These are phyloP conservation scores for Phytophthora tubulina DNA, from an alignment of 352 stramenopile species.

Conservation along the genomic window DNA sequence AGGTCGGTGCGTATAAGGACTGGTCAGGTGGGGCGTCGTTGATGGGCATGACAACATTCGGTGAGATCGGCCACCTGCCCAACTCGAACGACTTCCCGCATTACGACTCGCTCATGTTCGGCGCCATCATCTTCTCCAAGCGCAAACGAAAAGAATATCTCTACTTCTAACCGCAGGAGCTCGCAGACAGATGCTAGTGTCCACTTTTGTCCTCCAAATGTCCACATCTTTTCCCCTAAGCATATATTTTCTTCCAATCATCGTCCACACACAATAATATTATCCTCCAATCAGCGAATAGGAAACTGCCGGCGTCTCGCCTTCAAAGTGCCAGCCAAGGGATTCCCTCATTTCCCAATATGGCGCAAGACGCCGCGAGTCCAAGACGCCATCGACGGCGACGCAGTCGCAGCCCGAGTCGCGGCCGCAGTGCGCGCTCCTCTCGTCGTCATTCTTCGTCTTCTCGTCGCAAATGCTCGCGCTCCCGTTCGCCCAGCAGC, in stretches of 20 bases:
- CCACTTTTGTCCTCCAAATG: conserved; percentile 31
- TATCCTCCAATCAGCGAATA: conserved; percentile 35
- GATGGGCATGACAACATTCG: conserved; percentile 91
- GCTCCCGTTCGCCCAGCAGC: conserved; percentile 38
- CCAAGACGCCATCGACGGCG: conserved; percentile 45
- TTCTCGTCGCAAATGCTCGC: conserved; percentile 39
- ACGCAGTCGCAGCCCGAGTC: conserved; percentile 45
- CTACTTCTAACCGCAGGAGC: conserved; percentile 49
- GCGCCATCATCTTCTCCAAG: conserved; percentile 89
- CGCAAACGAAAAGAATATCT: conserved; percentile 84
- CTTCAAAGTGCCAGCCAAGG: conserved; percentile 34
- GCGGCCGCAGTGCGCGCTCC: conserved; percentile 12
- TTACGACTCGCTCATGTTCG: conserved; percentile 93
- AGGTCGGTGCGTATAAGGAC: conserved; percentile 88
- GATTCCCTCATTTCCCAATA: conserved; percentile 42
- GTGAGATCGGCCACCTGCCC: conserved; percentile 85
- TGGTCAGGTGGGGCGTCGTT: conserved; percentile 85
- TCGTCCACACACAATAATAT: not conserved
- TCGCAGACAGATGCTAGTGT: conserved; percentile 16
- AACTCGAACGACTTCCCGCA: conserved; percentile 86
- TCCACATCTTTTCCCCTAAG: conserved; percentile 5
- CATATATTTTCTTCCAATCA: conserved; percentile 27
- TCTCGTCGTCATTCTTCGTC: conserved; percentile 41
- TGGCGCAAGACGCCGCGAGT: conserved; percentile 40
- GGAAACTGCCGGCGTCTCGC: conserved; percentile 21